Conservation (phyloP, 192 early-diverging fungal species). For the Phycomyces nitens region DNA sequence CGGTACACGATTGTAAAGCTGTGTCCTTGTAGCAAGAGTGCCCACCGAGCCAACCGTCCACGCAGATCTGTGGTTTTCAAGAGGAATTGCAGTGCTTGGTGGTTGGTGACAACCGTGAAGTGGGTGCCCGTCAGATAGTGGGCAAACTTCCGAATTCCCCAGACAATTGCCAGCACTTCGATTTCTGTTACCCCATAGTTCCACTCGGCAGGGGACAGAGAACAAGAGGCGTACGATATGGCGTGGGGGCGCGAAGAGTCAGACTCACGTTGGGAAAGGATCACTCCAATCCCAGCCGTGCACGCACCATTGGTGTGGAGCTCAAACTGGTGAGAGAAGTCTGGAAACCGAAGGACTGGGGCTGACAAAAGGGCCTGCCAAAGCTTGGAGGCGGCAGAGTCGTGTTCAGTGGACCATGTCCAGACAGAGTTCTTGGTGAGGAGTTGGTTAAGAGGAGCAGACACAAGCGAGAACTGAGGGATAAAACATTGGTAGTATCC, state of each 20-base stretch:
- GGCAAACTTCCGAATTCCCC: background rate
- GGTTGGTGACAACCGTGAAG: background rate
- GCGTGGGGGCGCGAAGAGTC: background rate
- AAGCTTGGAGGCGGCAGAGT: background rate
- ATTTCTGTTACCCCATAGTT: conserved; percentile 7
- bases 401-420: background rate
- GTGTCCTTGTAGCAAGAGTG: too few species aligned
- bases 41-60: too few species aligned
- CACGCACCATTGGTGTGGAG: background rate
- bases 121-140: background rate
- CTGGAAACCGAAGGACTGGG: background rate
- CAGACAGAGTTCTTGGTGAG: background rate
- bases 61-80: too few species aligned
- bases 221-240: background rate
- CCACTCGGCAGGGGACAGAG: background rate
- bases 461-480: background rate
- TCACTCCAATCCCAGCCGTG: background rate
- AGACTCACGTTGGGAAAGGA: background rate
- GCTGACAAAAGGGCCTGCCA: background rate
- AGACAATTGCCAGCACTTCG: background rate
- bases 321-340: background rate
- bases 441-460: background rate
- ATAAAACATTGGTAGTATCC: background rate
- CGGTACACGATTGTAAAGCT: too few species aligned
- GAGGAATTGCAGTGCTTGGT: too few species aligned